Percentiles rank a stretch among this genome's conserved stretches.
Evolutionary conservation across 2,329 filamentous ascomycete genomes (phyloP).

Genomic region (Calonectria hongkongensis): DNA sequence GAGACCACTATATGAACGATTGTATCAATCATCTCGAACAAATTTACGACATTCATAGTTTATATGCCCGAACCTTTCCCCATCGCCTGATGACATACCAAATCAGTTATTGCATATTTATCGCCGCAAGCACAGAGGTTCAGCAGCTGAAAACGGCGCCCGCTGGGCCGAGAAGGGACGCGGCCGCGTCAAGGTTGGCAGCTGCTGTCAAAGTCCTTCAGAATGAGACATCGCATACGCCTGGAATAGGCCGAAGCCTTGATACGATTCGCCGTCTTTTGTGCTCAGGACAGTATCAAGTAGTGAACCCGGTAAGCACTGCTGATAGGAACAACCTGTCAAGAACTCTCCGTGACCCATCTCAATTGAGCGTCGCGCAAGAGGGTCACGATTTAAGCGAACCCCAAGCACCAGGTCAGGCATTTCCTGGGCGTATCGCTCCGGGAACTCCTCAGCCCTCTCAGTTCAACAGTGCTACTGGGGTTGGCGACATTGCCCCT

Average conservation of each 20-base stretch:
- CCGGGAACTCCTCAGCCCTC: too few species aligned
- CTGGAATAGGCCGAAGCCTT: conserved; percentile 5
- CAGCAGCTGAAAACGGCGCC: conserved; percentile 31
- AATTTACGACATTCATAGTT: conserved; percentile 32
- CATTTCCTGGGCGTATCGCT: too few species aligned
- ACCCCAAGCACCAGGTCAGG: too few species aligned
- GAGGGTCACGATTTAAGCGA: too few species aligned
- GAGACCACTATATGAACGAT: background rate
- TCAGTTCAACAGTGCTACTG: too few species aligned
- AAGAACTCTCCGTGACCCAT: too few species aligned
- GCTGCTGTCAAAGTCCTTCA: conserved; percentile 12
- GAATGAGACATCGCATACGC: conserved; percentile 4
- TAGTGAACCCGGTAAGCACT: too few species aligned
- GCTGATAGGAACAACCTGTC: background rate
- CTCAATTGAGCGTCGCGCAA: too few species aligned
- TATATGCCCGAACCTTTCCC: conserved; percentile 46
- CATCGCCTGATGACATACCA: conserved; percentile 50
- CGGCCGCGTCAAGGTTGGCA: background rate
- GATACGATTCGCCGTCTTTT: conserved; percentile 14
- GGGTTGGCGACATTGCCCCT: too few species aligned
- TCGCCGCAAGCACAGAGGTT: conserved; percentile 42
- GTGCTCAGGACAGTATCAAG: background rate
- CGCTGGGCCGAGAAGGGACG: background rate
- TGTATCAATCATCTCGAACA: background rate
- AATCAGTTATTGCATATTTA: conserved; percentile 51